These are phyloP conservation scores for Rhodosporidiobolus odoratus DNA, from an alignment of 768 basidiomycete species.

Conservation along the genomic window DNA sequence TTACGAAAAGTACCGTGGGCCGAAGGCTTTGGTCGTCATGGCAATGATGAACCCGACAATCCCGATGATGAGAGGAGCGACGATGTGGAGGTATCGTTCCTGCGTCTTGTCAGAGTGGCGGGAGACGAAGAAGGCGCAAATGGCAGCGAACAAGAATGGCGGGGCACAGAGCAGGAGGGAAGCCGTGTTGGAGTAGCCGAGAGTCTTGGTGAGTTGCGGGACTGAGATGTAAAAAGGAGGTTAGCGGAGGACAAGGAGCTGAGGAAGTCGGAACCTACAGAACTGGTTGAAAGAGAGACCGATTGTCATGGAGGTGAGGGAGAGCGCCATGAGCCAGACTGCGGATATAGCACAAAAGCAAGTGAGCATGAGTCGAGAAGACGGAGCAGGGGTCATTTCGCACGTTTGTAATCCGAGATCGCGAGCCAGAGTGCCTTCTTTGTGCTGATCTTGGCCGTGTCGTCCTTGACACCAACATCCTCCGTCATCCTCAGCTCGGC, in stretches of 20 bases:
- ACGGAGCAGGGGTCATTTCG: background rate
- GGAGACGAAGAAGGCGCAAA: slow-evolving; percentile 36
- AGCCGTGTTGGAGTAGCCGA: slow-evolving; percentile 42
- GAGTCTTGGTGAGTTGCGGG: slow-evolving; percentile 40
- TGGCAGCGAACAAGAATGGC: slow-evolving; percentile 40
- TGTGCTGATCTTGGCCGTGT: slow-evolving; percentile 24
- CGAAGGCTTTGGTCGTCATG: slow-evolving; percentile 56
- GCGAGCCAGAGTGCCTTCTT: slow-evolving; percentile 17
- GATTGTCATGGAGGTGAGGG: slow-evolving; percentile 25
- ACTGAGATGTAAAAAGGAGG: slow-evolving; percentile 22
- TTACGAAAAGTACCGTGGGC: slow-evolving; percentile 32
- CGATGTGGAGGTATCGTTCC: slow-evolving; percentile 68
- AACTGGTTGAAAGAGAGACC: slow-evolving; percentile 31
- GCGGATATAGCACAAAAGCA: background rate
- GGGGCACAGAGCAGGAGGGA: slow-evolving; percentile 45
- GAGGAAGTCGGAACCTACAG: background rate
- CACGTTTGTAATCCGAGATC: slow-evolving; percentile 32
- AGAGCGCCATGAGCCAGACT: slow-evolving; percentile 25
- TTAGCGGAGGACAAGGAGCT: background rate
- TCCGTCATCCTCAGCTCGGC: slow-evolving; percentile 46
- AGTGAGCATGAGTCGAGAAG: background rate
- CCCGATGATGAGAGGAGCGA: slow-evolving; percentile 55
- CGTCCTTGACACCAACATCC: slow-evolving; percentile 42
- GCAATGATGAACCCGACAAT: slow-evolving; percentile 66
- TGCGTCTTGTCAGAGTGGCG: slow-evolving; percentile 63